A percentile compares a stretch with the other conserved stretches of the same genome.
Conservation (phyloP, 108 stramenopile genomes). For the Conticribra guillardii region DNA sequence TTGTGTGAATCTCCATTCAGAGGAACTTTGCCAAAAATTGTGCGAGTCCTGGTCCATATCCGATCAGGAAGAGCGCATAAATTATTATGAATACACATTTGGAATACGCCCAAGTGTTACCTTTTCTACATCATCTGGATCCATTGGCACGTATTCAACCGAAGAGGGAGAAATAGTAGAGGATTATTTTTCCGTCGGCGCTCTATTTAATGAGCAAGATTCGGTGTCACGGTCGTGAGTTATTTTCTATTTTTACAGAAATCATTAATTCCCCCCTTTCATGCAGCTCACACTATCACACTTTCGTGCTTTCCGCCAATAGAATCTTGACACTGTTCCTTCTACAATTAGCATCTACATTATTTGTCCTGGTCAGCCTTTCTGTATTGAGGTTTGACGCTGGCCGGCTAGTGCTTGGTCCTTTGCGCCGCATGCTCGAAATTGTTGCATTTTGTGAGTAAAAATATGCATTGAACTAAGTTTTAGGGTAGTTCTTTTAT, state of each 20-base stretch:
- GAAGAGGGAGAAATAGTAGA: slow-evolving; percentile 19
- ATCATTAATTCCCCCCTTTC: background rate
- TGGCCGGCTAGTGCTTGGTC: slow-evolving; percentile 73
- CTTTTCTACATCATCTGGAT: background rate
- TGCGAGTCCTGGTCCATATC: slow-evolving; percentile 1
- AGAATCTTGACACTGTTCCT: slow-evolving; percentile 49
- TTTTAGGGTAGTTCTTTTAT: background rate
- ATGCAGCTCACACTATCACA: background rate
- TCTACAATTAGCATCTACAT: slow-evolving; percentile 54
- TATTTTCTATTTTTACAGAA: background rate
- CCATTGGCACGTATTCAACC: slow-evolving; percentile 14
- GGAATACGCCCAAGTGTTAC: slow-evolving; percentile 22
- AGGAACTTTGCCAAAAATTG: slow-evolving; percentile 6
- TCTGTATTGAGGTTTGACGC: slow-evolving; percentile 72
- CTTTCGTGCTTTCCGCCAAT: background rate
- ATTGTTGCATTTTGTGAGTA: slow-evolving; percentile 81
- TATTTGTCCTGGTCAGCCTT: slow-evolving; percentile 58
- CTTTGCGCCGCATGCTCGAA: slow-evolving; percentile 81
- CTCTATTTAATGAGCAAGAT: slow-evolving; percentile 40
- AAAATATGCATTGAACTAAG: background rate
- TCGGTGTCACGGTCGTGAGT: slow-evolving; percentile 48
- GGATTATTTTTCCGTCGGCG: slow-evolving; percentile 38
- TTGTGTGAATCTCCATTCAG: background rate
- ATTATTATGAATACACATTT: slow-evolving; percentile 11
- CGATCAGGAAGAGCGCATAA: background rate